Conservation (phyloP, 1,284 basidiomycete genomes). For the Cerrena zonata region DNA sequence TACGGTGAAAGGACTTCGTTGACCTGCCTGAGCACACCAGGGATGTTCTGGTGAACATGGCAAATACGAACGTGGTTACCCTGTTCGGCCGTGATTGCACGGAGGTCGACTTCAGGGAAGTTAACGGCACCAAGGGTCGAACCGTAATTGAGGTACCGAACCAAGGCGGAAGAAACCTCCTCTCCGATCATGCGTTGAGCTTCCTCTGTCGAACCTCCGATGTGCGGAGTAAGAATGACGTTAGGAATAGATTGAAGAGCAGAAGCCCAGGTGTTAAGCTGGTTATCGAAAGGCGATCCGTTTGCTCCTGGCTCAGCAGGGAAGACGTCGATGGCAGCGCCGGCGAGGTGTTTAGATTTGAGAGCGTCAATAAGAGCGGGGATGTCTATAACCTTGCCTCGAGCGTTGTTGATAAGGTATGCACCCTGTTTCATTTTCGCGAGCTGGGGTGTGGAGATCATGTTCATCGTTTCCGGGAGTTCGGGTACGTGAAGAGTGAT, state of each 20-base stretch:
- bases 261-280: slow-evolving; percentile 78
- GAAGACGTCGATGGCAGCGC: slow-evolving; percentile 93
- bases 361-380: slow-evolving; percentile 82
- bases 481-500: slow-evolving; percentile 96
- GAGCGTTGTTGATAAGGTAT: slow-evolving; percentile 97
- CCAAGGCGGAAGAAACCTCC: slow-evolving; percentile 84
- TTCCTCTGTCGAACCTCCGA: slow-evolving; percentile 98
- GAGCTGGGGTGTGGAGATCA: slow-evolving; percentile 81
- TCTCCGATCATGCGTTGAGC: slow-evolving; percentile 96
- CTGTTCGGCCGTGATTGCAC: slow-evolving; percentile 84
- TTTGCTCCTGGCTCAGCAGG: slow-evolving; percentile 90
- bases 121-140: slow-evolving; percentile 91
- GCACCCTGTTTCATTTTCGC: slow-evolving; percentile 91
- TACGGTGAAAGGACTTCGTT: slow-evolving; percentile 90
- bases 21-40: slow-evolving; percentile 92
- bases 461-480: slow-evolving; percentile 89
- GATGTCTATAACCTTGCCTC: slow-evolving; percentile 93
- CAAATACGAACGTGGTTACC: slow-evolving; percentile 83
- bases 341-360: slow-evolving; percentile 82
- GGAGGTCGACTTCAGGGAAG: slow-evolving; percentile 97
- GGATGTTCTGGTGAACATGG: slow-evolving; percentile 95
- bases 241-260: slow-evolving; percentile 74
- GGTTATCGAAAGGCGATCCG: slow-evolving; percentile 80
- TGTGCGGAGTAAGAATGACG: slow-evolving; percentile 94
- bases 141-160: slow-evolving; percentile 90